Evolutionary conservation across 768 basidiomycete species (phyloP).

Genomic region (Lactarius psammicola): DNA sequence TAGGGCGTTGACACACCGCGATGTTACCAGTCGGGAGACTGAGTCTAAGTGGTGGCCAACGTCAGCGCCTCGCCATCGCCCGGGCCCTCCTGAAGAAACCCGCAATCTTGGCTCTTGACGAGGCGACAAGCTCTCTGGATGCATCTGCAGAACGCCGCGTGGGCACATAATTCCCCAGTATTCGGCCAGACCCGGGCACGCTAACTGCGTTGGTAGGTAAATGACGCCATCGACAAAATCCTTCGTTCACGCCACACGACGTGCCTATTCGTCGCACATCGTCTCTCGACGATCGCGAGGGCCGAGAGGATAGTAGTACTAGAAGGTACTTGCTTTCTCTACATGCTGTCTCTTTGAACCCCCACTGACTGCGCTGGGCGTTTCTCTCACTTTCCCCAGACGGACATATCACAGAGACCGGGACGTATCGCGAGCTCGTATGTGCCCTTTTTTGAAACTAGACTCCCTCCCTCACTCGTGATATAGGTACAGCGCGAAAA

Average conservation of each 20-base stretch:
- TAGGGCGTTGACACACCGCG: neutral
- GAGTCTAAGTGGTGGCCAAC: conserved; percentile 75
- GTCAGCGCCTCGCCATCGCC: conserved; percentile 79
- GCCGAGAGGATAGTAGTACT: conserved; percentile 89
- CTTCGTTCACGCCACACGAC: conserved; percentile 76
- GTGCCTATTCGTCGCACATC: conserved; percentile 86
- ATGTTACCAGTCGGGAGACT: conserved; percentile 56
- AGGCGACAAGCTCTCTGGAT: conserved; percentile 86
- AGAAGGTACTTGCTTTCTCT: conserved; percentile 55
- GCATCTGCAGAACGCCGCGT: conserved; percentile 85
- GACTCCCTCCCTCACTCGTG: neutral
- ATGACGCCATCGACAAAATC: conserved; percentile 89
- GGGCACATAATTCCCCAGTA: conserved; percentile 26
- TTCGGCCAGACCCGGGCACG: neutral
- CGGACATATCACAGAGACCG: conserved; percentile 78
- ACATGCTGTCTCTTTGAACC: neutral
- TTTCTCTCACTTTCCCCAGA: conserved; percentile 46
- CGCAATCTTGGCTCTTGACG: conserved; percentile 82
- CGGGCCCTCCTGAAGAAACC: conserved; percentile 89
- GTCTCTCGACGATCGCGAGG: conserved; percentile 85
- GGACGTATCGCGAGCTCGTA: conserved; percentile 76
- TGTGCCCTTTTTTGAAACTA: neutral
- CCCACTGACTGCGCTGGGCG: no score
- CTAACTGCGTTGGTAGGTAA: conserved; percentile 49
- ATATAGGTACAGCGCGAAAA: conserved; percentile 58